phyloP scores from a whole-genome alignment of 2,329 filamentous ascomycete species.

The Fusarium subglutinans region DNA sequence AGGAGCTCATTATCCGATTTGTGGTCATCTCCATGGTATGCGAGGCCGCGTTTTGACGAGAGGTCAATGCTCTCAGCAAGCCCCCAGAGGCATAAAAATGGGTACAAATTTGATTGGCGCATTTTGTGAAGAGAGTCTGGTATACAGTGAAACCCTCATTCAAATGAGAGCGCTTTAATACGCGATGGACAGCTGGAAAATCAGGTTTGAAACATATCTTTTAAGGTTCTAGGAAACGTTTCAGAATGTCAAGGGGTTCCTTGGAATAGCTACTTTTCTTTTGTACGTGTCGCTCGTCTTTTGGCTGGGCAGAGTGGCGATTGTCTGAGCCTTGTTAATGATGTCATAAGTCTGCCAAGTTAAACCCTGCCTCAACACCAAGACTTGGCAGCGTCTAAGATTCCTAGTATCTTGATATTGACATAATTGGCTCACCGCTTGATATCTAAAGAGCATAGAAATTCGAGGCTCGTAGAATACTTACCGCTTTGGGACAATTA shows the following conservation, averaged over 20 bases:
- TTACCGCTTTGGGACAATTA: not conserved
- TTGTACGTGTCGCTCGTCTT: constrained; percentile 14
- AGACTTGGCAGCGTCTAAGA: constrained; percentile 23
- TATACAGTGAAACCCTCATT: not conserved
- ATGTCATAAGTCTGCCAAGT: constrained; percentile 24
- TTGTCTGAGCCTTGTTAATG: constrained; percentile 3
- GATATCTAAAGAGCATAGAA: not conserved
- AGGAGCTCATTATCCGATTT: constrained; percentile 48
- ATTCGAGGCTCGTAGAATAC: not conserved
- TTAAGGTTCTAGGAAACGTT: not conserved
- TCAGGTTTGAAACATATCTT: constrained; percentile 19
- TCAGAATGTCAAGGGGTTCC: constrained; percentile 24
- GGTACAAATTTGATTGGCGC: constrained; percentile 1
- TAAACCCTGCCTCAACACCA: constrained; percentile 9
- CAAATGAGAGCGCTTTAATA: not conserved
- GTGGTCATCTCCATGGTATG: constrained; percentile 39
- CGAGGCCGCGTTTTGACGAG: constrained; percentile 38
- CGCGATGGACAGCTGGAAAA: not conserved
- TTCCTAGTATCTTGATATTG: not conserved
- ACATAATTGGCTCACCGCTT: not conserved
- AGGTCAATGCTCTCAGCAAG: constrained; percentile 16
- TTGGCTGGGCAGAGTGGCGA: constrained; percentile 22
- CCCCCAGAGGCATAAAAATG: not conserved
- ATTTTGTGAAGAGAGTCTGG: not conserved
- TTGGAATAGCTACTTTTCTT: constrained; percentile 2